Base-by-base conservation (phyloP, 768 basidiomycete species). In the Pleurotus eryngii region DNA sequence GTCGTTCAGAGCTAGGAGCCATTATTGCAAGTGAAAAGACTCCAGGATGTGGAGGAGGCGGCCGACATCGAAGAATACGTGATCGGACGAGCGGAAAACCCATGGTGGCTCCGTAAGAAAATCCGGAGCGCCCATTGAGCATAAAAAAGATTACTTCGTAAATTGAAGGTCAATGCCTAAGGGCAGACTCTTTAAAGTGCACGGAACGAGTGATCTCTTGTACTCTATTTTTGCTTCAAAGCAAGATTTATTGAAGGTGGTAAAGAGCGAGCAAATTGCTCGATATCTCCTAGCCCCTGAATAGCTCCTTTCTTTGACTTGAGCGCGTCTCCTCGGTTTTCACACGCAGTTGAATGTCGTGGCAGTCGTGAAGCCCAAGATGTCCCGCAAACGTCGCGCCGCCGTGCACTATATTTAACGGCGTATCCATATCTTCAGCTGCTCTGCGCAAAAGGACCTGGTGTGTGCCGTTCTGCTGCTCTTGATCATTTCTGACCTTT, bases 1-100 rank as follows among this genome's bases (percentile, higher is more conserved):
- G 76, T 17, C 45, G 43, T 47, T 58, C 50, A 17, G 59, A 46
- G 35, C 59, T 60, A 15, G 70, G 59, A 8, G 39, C 20, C 39
- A 39, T 39, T 38, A 43, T 18, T 18, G 22, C 30, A 6, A 30
- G 14, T 11, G 49, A 30, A 3, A 15, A 5, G 9, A 20, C n/a
- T 17, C 35, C 35, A 15, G 39, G n/a, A 18, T 39, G 4, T 20
- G 17, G 8, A 15, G n/a, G 20, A 50, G 3, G 30, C 30, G 9
- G 9, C 30, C 11, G 24, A 3, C 5, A 11, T 48, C 20, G 46
- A 15, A 15, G 46, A 15, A 15, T 11, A 20, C 22, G 30, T 8
- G 8, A 35, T 9, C 3, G 30, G 30, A 63, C 67, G 63, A 59
- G 55, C 38, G 3, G 35, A 9, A 35, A 35, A 35, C 8, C 30